phyloP scores from a whole-genome alignment of 2,329 filamentous ascomycete species.

The Fusarium sp. region DNA sequence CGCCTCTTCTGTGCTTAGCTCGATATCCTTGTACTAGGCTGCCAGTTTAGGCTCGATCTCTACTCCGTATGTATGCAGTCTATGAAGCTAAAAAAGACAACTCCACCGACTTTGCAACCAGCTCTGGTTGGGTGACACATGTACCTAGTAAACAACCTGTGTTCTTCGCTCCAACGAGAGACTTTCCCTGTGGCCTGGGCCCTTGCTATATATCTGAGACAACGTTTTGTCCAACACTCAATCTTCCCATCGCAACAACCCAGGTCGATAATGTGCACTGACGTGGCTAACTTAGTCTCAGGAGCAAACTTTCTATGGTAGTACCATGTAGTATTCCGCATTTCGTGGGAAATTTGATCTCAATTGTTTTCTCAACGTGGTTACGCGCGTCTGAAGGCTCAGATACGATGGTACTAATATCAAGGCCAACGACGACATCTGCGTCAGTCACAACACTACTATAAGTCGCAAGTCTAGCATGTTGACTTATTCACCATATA shows the following conservation, averaged over 20 bases:
- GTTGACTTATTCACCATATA: background rate
- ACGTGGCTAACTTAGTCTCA: background rate
- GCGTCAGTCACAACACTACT: background rate
- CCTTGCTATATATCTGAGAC: constrained; percentile 26
- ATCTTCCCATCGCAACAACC: background rate
- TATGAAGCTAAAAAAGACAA: background rate
- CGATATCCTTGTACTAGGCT: constrained; percentile 18
- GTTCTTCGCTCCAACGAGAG: background rate
- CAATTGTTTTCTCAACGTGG: background rate
- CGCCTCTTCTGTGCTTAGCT: constrained; percentile 19
- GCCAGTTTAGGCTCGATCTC: constrained; percentile 7
- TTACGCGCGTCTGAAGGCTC: background rate
- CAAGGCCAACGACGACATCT: background rate
- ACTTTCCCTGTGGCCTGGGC: constrained; percentile 10
- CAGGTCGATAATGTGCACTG: background rate
- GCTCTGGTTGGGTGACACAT: background rate
- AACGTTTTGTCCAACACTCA: background rate
- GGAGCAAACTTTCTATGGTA: background rate
- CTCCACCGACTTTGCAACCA: background rate
- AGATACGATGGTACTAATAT: background rate
- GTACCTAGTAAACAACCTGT: background rate
- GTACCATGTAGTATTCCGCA: background rate
- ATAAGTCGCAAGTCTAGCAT: background rate
- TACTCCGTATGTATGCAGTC: background rate
- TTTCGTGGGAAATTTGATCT: background rate